phyloP scores from a whole-genome alignment of 1,139 yeast genomes.

The Pichia kudriavzevii region DNA sequence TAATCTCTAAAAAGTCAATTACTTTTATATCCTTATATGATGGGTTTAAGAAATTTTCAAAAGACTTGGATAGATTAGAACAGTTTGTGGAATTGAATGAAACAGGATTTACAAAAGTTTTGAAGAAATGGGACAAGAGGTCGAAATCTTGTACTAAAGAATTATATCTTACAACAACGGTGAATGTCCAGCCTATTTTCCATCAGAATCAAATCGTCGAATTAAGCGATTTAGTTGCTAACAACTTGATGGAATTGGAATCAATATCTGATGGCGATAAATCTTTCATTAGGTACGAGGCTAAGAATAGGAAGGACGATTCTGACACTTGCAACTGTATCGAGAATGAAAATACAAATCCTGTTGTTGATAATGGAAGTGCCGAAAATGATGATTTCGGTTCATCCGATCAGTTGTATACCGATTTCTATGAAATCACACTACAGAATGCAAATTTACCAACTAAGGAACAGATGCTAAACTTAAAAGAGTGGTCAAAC shows the following conservation, averaged over 20 bases:
- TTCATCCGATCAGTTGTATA: conserved; percentile 24
- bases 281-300: conserved; percentile 20
- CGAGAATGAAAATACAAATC: conserved; percentile 18
- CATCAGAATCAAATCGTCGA: conserved; percentile 83
- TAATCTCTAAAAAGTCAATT: conserved; percentile 37
- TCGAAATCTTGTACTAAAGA: conserved; percentile 93
- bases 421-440: conserved; percentile 27
- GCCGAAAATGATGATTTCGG: conserved; percentile 6
- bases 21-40: conserved; percentile 67
- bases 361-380: not conserved
- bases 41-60: conserved; percentile 81
- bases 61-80: conserved; percentile 79
- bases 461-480: conserved; percentile 20
- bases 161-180: conserved; percentile 82
- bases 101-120: conserved; percentile 89
- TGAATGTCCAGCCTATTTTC: conserved; percentile 93
- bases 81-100: conserved; percentile 92
- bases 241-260: conserved; percentile 73
- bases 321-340: conserved; percentile 8
- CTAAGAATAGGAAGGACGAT: conserved; percentile 4
- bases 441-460: conserved; percentile 25
- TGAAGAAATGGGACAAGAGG: conserved; percentile 96
- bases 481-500: conserved; percentile 26
- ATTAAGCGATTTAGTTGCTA: conserved; percentile 75
- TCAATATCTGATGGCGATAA: conserved; percentile 71